A percentile compares a stretch with the other conserved stretches of the same genome.
These are phyloP conservation scores for Pseudocercospora eumusae DNA, from an alignment of 2,329 filamentous ascomycete species.

Conservation along the genomic window DNA sequence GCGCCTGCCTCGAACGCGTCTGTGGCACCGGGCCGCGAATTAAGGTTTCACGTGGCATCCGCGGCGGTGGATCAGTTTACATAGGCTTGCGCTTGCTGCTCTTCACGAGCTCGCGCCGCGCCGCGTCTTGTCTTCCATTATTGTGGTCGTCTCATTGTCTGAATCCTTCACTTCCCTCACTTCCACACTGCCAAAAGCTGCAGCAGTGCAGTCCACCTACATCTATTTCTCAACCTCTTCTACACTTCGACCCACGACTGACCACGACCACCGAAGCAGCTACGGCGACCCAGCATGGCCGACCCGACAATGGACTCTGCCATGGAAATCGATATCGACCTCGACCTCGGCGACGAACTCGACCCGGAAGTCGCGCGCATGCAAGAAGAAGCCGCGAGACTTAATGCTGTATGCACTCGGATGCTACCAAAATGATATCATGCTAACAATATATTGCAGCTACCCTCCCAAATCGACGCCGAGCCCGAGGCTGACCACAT, in stretches of 20 bases:
- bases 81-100: background rate
- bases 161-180: background rate
- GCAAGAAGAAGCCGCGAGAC: slow-evolving; percentile 35
- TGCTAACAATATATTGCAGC: slow-evolving; percentile 28
- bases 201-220: background rate
- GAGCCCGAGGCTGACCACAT: slow-evolving; percentile 31
- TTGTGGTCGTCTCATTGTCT: background rate
- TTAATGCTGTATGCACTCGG: slow-evolving; percentile 32
- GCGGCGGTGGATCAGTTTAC: background rate
- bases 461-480: slow-evolving; percentile 22
- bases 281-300: slow-evolving; percentile 2
- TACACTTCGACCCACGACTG: background rate
- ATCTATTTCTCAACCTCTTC: background rate
- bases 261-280: slow-evolving; percentile 8
- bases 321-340: slow-evolving; percentile 32
- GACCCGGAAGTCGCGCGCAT: slow-evolving; percentile 39
- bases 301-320: slow-evolving; percentile 21
- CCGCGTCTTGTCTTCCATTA: background rate
- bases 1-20: background rate
- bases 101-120: background rate
- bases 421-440: background rate
- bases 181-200: background rate
- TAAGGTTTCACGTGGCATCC: background rate
- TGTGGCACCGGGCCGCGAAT: too few species aligned
- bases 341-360: slow-evolving; percentile 39